phyloP scores from a whole-genome alignment of 768 basidiomycete genomes.

The Boletus pseudopeckii region DNA sequence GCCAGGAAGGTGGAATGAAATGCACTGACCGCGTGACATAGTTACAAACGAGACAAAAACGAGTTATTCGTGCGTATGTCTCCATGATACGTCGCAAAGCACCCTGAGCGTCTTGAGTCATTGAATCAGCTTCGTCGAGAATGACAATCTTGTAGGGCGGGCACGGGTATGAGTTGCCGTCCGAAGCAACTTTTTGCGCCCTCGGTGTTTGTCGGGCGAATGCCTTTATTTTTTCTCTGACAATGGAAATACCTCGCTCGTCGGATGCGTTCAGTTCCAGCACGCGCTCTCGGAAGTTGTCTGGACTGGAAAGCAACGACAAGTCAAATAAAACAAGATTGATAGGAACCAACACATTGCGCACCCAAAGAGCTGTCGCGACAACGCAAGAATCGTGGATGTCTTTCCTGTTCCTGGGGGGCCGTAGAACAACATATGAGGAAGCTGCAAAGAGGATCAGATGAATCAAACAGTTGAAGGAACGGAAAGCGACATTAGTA shows the following conservation, averaged over 20 bases:
- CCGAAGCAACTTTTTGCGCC: constrained; percentile 68
- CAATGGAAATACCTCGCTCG: constrained; percentile 94
- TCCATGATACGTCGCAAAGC: constrained; percentile 99
- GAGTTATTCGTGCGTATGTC: constrained; percentile 93
- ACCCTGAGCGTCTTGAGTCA: constrained; percentile 99
- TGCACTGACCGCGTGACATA: constrained; percentile 89
- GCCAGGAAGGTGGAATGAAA: neutral
- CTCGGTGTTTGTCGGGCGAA: constrained; percentile 92
- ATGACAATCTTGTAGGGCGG: constrained; percentile 99
- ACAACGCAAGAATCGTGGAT: constrained; percentile 91
- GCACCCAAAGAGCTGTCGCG: constrained; percentile 92
- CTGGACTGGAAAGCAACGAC: constrained; percentile 57
- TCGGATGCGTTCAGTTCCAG: constrained; percentile 98
- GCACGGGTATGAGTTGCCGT: constrained; percentile 85
- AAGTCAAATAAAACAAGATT: neutral
- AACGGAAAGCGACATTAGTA: constrained; percentile 65
- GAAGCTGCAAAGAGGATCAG: constrained; percentile 58
- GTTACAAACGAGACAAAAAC: constrained; percentile 98
- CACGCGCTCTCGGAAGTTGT: constrained; percentile 89
- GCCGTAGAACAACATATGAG: constrained; percentile 99
- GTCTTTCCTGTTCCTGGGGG: constrained; percentile 99
- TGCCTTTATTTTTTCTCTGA: constrained; percentile 97
- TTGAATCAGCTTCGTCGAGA: constrained; percentile 97
- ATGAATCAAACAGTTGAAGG: neutral
- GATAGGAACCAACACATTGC: constrained; percentile 18